phyloP scores from a whole-genome alignment of 2,329 filamentous ascomycete species.

The Sporothrix mexicana region DNA sequence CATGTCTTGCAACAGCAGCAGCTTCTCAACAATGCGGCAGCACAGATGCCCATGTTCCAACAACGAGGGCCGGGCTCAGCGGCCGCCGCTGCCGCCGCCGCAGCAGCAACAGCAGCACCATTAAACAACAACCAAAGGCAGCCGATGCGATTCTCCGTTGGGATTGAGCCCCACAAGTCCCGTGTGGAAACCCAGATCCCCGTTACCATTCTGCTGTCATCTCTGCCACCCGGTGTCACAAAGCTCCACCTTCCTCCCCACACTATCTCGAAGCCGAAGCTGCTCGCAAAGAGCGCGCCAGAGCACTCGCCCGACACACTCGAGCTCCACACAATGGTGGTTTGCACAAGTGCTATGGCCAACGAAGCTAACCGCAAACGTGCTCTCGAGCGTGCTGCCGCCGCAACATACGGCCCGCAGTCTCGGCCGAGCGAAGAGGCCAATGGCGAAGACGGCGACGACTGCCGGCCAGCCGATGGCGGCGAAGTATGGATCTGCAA shows the following conservation, averaged over 20 bases:
- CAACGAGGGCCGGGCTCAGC: background rate
- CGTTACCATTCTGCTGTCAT: slow-evolving; percentile 78
- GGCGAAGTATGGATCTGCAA: slow-evolving; percentile 92
- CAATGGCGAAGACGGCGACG: slow-evolving; percentile 68
- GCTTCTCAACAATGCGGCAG: slow-evolving; percentile 19
- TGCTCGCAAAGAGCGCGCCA: slow-evolving; percentile 74
- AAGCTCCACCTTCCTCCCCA: slow-evolving; percentile 86
- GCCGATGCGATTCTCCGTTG: slow-evolving; percentile 46
- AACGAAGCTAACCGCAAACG: slow-evolving; percentile 68
- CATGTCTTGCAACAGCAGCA: slow-evolving; percentile 31
- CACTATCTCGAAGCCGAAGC: slow-evolving; percentile 92
- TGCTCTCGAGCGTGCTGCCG: slow-evolving; percentile 67
- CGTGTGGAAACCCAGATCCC: slow-evolving; percentile 96
- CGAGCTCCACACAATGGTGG: slow-evolving; percentile 79
- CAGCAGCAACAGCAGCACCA: background rate
- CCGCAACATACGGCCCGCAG: slow-evolving; percentile 47
- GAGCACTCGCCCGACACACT: slow-evolving; percentile 73
- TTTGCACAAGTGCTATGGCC: slow-evolving; percentile 92
- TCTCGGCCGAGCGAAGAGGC: slow-evolving; percentile 53
- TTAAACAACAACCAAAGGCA: slow-evolving; percentile 21
- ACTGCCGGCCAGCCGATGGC: slow-evolving; percentile 79
- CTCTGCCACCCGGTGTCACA: slow-evolving; percentile 75
- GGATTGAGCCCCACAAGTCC: slow-evolving; percentile 77
- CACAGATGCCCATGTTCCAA: slow-evolving; percentile 35
- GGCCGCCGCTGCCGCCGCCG: background rate